These are phyloP conservation scores for Pseudogymnoascus sp. DNA, from an alignment of 2,329 filamentous ascomycete genomes.

Conservation along the genomic window DNA sequence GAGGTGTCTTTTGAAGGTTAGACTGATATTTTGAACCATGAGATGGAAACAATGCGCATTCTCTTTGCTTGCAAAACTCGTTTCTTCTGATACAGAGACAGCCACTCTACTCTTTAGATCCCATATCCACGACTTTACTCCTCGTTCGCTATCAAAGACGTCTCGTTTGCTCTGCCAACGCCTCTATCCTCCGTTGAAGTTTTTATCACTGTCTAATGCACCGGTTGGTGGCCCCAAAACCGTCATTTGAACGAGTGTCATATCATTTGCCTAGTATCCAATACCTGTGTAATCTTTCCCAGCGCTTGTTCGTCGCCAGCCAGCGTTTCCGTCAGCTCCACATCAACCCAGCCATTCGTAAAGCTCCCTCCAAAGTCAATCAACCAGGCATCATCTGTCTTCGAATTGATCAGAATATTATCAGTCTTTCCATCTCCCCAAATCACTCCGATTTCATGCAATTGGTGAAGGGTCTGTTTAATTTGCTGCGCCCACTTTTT, in stretches of 20 bases:
- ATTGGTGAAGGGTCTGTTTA: slow-evolving; percentile 12
- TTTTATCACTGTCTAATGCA: neutral
- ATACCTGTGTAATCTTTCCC: slow-evolving; percentile 11
- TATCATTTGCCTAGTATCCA: neutral
- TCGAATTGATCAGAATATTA: slow-evolving; percentile 20
- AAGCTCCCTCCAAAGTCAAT: slow-evolving; percentile 23
- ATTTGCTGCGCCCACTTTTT: slow-evolving; percentile 18
- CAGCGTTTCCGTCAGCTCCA: slow-evolving; percentile 15
- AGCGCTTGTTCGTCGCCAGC: slow-evolving; percentile 18
- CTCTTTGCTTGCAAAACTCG: too few relatives aligned
- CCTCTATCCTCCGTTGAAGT: neutral
- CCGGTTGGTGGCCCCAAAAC: neutral
- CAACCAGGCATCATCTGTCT: slow-evolving; percentile 17
- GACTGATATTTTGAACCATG: too few relatives aligned
- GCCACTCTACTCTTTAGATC: neutral
- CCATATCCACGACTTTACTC: neutral
- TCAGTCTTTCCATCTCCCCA: slow-evolving; percentile 24
- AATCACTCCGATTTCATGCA: slow-evolving; percentile 19
- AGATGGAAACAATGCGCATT: too few relatives aligned
- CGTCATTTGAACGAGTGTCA: neutral
- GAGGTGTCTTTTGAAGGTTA: too few relatives aligned
- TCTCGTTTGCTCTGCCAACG: neutral
- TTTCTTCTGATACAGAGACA: neutral
- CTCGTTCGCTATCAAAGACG: neutral
- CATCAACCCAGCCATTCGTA: slow-evolving; percentile 20